Conservation (phyloP, 768 basidiomycete species). For the Xanthoconium purpureum region DNA sequence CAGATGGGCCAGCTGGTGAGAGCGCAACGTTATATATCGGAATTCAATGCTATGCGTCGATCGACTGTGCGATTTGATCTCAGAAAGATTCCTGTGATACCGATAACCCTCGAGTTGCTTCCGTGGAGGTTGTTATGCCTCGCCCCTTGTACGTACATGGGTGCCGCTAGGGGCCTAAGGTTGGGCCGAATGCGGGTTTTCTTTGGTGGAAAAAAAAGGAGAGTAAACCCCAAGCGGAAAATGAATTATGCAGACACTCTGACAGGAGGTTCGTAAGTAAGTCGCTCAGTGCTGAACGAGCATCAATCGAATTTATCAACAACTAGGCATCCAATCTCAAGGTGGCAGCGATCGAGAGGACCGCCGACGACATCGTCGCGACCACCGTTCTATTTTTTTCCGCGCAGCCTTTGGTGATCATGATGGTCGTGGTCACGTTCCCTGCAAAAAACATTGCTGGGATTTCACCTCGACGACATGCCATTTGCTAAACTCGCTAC, state of each 20-base stretch:
- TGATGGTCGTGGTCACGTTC: background rate
- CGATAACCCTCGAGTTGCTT: conserved; percentile 8
- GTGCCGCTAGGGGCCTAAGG: conserved; percentile 5
- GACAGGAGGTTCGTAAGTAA: conserved; percentile 5
- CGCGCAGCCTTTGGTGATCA: background rate
- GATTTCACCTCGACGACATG: background rate
- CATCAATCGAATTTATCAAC: conserved; percentile 14
- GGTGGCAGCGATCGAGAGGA: background rate
- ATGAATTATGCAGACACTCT: conserved; percentile 14
- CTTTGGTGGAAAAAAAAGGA: background rate
- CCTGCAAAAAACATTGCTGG: background rate
- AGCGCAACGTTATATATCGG: conserved; percentile 6
- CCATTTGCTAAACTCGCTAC: background rate
- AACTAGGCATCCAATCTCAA: conserved; percentile 9
- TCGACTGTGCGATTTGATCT: conserved; percentile 26
- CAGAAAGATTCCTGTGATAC: conserved; percentile 12
- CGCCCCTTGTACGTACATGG: conserved; percentile 11
- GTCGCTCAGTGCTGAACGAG: background rate
- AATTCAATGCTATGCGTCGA: conserved; percentile 15
- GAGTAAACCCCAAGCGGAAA: background rate
- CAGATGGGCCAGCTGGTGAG: conserved; percentile 19
- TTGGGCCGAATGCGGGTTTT: conserved; percentile 1
- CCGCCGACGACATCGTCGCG: background rate
- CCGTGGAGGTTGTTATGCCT: conserved; percentile 7
- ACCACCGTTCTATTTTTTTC: background rate